phyloP scores from a whole-genome alignment of 2,329 filamentous ascomycete species.

The Beauveria asiatica region DNA sequence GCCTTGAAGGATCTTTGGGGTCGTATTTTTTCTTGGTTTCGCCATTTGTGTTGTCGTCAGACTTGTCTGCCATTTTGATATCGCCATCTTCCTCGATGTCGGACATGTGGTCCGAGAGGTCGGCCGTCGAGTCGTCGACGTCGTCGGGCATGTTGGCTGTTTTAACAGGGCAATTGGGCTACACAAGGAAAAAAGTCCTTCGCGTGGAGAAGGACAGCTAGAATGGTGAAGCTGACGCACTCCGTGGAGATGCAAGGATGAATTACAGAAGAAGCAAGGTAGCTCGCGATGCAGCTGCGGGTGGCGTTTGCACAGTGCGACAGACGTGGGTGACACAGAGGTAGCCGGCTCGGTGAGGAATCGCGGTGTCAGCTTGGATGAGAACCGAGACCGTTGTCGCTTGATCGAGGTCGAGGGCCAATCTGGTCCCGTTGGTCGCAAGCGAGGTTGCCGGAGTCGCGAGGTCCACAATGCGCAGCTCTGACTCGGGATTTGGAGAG shows the following conservation, averaged over 20 bases:
- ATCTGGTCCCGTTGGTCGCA: not conserved
- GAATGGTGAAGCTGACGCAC: not conserved
- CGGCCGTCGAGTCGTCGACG: conserved; percentile 42
- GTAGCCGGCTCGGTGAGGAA: not conserved
- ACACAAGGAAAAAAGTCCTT: not conserved
- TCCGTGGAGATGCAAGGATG: not conserved
- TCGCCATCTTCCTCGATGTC: conserved; percentile 51
- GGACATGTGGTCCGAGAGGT: conserved; percentile 51
- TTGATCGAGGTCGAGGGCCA: not conserved
- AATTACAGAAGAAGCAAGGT: not conserved
- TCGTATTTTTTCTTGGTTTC: conserved; percentile 61
- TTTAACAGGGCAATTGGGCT: conserved; percentile 3
- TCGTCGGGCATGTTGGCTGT: conserved; percentile 47
- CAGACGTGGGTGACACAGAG: not conserved
- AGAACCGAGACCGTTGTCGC: not conserved
- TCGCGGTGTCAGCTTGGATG: not conserved
- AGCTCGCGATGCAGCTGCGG: not conserved
- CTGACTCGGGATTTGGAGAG: not conserved
- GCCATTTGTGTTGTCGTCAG: conserved; percentile 40
- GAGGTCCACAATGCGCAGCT: not conserved
- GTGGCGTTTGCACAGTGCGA: not conserved
- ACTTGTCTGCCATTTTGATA: conserved; percentile 35
- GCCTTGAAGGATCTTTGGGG: conserved; percentile 83
- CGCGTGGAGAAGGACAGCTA: not conserved
- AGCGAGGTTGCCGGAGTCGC: not conserved